A percentile compares a stretch with the other conserved stretches of the same genome.
Conservation (phyloP, 257 asterid species). For the Solanum microdontum region DNA sequence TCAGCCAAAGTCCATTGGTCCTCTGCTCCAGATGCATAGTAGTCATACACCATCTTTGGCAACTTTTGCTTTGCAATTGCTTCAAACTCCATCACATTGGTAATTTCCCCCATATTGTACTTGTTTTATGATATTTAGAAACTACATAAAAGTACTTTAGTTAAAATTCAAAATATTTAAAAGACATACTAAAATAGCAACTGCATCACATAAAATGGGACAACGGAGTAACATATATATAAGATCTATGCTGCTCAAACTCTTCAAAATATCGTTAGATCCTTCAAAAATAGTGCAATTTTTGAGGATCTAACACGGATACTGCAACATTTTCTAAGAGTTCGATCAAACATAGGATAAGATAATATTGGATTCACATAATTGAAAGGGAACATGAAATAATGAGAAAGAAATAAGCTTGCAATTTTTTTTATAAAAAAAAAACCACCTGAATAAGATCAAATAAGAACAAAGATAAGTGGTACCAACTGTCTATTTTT, state of each 20-base stretch:
- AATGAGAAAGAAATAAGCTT: not conserved
- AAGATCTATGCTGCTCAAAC: not conserved
- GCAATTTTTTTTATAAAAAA: not conserved
- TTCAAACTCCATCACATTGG: constrained; percentile 77
- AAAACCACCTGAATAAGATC: not conserved
- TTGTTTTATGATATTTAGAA: not conserved
- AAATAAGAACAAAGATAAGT: not conserved
- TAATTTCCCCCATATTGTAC: constrained; percentile 51
- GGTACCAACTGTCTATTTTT: not conserved
- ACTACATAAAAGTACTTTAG: not conserved
- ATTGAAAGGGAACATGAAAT: not conserved
- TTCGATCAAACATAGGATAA: not conserved
- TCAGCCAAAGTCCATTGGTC: constrained; percentile 16
- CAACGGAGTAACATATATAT: not conserved
- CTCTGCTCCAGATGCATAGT: constrained; percentile 21
- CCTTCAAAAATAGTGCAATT: not conserved
- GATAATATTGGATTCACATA: not conserved
- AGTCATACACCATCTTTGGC: constrained; percentile 69
- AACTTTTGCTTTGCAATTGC: constrained; percentile 77
- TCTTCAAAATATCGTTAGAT: not conserved
- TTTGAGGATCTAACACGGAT: not conserved
- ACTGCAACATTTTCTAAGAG: not conserved
- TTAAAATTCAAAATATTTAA: not conserved
- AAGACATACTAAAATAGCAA: not conserved
- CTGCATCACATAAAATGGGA: not conserved